A percentile compares a stretch with the other conserved stretches of the same genome.
Evolutionary conservation across 2,329 filamentous ascomycete genomes (phyloP).

Genomic region (Monilinia fructicola): DNA sequence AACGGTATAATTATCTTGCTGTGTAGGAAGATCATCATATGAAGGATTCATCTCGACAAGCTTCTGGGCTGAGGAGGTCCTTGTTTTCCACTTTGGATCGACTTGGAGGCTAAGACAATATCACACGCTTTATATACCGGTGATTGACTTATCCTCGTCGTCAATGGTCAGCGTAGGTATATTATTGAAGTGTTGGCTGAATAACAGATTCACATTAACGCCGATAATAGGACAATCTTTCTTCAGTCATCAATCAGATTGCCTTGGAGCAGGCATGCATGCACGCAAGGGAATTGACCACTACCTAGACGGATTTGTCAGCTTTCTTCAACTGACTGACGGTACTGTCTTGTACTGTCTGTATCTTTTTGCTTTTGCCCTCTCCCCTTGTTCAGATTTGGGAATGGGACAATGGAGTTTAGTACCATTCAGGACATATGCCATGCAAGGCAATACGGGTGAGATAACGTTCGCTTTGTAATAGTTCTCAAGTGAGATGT

Average conservation of each 20-base stretch:
- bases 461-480: no score
- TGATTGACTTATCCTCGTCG: not conserved
- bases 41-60: slow-evolving; percentile 29
- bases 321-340: not conserved
- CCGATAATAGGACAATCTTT: slow-evolving; percentile 11
- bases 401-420: not conserved
- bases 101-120: not conserved
- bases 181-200: not conserved
- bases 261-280: not conserved
- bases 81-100: not conserved
- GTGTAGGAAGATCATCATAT: slow-evolving; percentile 24
- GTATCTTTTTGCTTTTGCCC: not conserved
- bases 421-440: no score
- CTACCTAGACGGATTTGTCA: not conserved
- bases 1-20: slow-evolving; percentile 29
- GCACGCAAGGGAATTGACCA: not conserved
- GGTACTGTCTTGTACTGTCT: not conserved
- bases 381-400: not conserved
- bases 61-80: not conserved
- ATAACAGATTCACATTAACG: slow-evolving; percentile 8
- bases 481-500: not conserved
- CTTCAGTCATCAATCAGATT: slow-evolving; percentile 10
- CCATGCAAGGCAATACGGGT: no score
- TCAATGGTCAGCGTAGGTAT: not conserved
- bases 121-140: not conserved